phyloP scores from a whole-genome alignment of 495 filamentous ascomycete genomes.

The Xylaria flabelliformis region DNA sequence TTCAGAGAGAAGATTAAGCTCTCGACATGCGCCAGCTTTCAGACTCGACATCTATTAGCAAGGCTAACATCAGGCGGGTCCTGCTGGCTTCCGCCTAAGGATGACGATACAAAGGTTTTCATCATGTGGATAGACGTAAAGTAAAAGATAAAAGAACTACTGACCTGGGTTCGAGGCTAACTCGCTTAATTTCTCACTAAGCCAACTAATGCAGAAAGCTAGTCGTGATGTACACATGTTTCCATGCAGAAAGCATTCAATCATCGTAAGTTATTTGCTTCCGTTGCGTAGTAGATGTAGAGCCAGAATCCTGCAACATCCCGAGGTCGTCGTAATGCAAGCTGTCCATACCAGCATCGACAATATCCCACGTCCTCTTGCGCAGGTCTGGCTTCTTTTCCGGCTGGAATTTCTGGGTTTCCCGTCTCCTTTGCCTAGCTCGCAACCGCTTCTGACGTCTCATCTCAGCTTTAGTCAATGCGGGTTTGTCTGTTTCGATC shows the following conservation, averaged over 20 bases:
- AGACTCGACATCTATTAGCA: slow-evolving; percentile 35
- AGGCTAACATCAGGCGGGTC: slow-evolving; percentile 36
- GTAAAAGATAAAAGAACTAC: slow-evolving; percentile 29
- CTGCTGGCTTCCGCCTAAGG: slow-evolving; percentile 64
- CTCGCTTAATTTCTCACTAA: not conserved
- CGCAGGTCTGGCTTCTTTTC: slow-evolving; percentile 60
- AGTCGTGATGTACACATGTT: not conserved
- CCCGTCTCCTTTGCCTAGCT: slow-evolving; percentile 42
- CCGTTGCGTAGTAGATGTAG: slow-evolving; percentile 44
- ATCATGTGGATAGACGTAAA: slow-evolving; percentile 51
- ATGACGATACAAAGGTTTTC: slow-evolving; percentile 71
- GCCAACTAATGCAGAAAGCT: not conserved
- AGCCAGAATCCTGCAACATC: slow-evolving; percentile 24
- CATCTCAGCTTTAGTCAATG: slow-evolving; percentile 40
- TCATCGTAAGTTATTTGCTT: slow-evolving; percentile 59
- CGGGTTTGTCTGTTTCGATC: slow-evolving; percentile 37
- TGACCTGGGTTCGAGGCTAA: slow-evolving; percentile 26
- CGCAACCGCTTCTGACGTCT: slow-evolving; percentile 35
- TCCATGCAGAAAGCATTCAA: slow-evolving; percentile 30
- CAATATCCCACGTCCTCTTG: slow-evolving; percentile 65
- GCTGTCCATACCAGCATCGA: slow-evolving; percentile 57
- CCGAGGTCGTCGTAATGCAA: slow-evolving; percentile 59
- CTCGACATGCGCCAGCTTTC: slow-evolving; percentile 56
- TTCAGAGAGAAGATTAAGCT: slow-evolving; percentile 71
- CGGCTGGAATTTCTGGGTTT: slow-evolving; percentile 49